A percentile compares a stretch with the other conserved stretches of the same genome.
These are phyloP conservation scores for Zymoseptoria passerinii DNA, from an alignment of 2,329 filamentous ascomycete species.

Conservation along the genomic window DNA sequence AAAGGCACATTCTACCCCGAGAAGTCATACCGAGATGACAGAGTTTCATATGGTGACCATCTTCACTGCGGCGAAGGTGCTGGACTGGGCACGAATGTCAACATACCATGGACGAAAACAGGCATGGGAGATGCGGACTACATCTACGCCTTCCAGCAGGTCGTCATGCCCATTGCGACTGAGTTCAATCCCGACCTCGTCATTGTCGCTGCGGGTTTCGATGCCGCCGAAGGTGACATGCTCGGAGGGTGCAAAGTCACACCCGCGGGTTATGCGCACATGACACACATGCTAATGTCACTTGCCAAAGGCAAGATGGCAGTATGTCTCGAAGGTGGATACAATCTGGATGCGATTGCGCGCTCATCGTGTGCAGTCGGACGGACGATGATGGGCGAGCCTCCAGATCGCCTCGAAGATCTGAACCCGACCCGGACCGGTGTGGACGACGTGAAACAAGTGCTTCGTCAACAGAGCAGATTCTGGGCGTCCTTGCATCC, in stretches of 20 bases:
- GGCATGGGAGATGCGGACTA: conserved; percentile 96
- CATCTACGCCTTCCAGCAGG: conserved; percentile 87
- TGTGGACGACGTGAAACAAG: conserved; percentile 49
- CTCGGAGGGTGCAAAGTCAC: conserved; percentile 89
- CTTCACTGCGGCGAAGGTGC: conserved; percentile 50
- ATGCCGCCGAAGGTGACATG: conserved; percentile 87
- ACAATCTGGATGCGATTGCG: conserved; percentile 88
- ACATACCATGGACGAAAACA: conserved; percentile 59
- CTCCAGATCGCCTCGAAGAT: conserved; percentile 55
- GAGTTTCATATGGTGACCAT: conserved; percentile 49
- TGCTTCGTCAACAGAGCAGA: conserved; percentile 50
- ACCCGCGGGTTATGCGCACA: conserved; percentile 86
- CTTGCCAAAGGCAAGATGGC: conserved; percentile 81
- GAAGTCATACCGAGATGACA: conserved; percentile 48
- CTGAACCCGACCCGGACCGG: conserved; percentile 43
- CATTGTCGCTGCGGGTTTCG: conserved; percentile 91
- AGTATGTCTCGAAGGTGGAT: conserved; percentile 90
- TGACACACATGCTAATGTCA: conserved; percentile 99
- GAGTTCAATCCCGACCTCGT: conserved; percentile 93
- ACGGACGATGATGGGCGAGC: conserved; percentile 88
- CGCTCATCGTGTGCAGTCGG: conserved; percentile 87
- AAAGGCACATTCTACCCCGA: conserved; percentile 78
- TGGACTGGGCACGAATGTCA: conserved; percentile 57
- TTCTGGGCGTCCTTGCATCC: conserved; percentile 88
- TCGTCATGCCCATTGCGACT: conserved; percentile 90